Base-by-base conservation (phyloP, 306 rosid species). In the Vicia sativa region DNA sequence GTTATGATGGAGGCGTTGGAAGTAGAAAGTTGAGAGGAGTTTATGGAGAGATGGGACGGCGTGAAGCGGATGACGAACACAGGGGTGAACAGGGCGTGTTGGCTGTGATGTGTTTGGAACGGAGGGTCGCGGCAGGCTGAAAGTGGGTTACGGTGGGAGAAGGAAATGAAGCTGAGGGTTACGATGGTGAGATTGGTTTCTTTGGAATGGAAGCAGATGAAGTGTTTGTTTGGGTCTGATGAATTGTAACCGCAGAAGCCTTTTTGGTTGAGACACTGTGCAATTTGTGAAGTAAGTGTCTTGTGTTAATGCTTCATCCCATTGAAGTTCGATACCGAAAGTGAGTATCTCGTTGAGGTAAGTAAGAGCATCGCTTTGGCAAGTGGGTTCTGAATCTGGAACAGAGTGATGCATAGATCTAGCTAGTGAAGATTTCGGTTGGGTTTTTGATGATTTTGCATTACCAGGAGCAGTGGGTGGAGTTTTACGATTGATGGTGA, bases 211-310 rank as follows among this genome's bases (percentile, higher is more conserved):
- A 73, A 74, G 44, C 98, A 93, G 31, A 88, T n/a, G 71, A 93
- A 93, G 0, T 70, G 67, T 21, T 76, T 84, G 0, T 44, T 11
- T 0, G 87, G 86, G 83, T 84, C 81, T 1, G 98, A 73, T 0
- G 85, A 78, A 52, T 93, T 88, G 79, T 82, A 93, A 7, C 97
- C 98, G 25, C 98, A 93, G 28, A 74, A 50, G 1, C 97, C 97
- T 3, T 72, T 75, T 2, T 60, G 73, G 5, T 71, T 25, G 10
- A 35, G 13, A 50, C 99, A 93, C 6, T 5, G 14, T 83, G 78
- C 99, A 93, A 37, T 58, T 78, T 0, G 79, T 23, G 65, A 90
- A 93, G 81, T 80, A 93, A 6, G 84, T 56, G 35, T 87, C 99
- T 15, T 78, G 82, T 9, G 81, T 35, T 57, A 31, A 57, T 1